Evolutionary conservation across 768 basidiomycete genomes (phyloP), one percentile per base, ranked within the genome.

Genomic region (Rhodotorula sphaerocarpa): DNA sequence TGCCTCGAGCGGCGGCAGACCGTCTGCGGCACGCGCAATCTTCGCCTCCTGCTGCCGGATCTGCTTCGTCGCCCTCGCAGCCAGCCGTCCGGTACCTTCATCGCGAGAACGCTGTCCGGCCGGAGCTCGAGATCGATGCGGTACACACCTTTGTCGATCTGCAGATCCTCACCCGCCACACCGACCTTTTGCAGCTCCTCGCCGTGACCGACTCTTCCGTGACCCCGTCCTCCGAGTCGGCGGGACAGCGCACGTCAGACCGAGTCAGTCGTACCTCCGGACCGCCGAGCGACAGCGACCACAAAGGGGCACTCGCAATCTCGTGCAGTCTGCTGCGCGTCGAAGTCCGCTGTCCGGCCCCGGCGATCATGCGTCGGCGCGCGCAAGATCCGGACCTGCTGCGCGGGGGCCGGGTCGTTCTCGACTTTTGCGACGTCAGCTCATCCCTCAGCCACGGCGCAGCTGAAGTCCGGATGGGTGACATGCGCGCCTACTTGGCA

Each of bases 71-170:
- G n/a, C n/a, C n/a, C n/a, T n/a, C n/a, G n/a, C n/a, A n/a, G n/a
- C n/a, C n/a, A n/a, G n/a, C n/a, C n/a, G n/a, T n/a, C n/a, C n/a
- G n/a, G n/a, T n/a, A n/a, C n/a, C n/a, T n/a, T n/a, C n/a, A n/a
- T n/a, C n/a, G n/a, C n/a, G n/a, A n/a, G n/a, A n/a, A n/a, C n/a
- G n/a, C n/a, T n/a, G n/a, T n/a, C n/a, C n/a, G n/a, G n/a, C 14
- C 34, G 21, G 12, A 3, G 16, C 18, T 64, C 44, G 0, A 15
- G 7, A 47, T 68, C 5, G 39, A 59, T n/a, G 71, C 74, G 1
- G 20, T 77, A 3, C 76, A 76, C 57, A 12, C 73, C 33, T 76
- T 74, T 65, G 41, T 73, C 41, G 76, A 77, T 44, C 65, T 75
- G 5, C 72, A 72, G 2, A 61, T n/a, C 14, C 11, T 27, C 11